Evolutionary conservation across 2,329 filamentous ascomycete species (phyloP).

Genomic region (Cytospora leucostoma): DNA sequence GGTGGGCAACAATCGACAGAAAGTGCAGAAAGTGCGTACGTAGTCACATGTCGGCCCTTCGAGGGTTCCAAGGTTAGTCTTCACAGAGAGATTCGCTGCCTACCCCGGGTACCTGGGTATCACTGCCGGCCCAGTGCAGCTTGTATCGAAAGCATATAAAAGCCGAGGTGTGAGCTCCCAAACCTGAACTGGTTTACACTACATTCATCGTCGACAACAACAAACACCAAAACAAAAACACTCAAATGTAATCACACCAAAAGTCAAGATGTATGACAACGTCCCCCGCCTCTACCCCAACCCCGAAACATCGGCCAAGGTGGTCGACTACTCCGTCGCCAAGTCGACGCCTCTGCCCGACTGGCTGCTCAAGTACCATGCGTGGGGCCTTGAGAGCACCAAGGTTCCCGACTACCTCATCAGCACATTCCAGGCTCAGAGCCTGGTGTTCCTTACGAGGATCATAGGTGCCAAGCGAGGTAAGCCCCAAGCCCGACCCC

Average conservation of each 20-base stretch:
- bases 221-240: not conserved
- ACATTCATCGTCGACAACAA: too few relatives aligned
- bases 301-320: conserved; percentile 42
- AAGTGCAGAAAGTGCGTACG: too few relatives aligned
- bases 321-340: conserved; percentile 43
- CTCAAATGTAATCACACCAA: not conserved
- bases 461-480: conserved; percentile 40
- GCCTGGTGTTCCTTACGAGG: conserved; percentile 42
- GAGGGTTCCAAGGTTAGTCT: too few relatives aligned
- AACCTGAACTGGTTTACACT: too few relatives aligned
- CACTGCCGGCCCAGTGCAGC: too few relatives aligned
- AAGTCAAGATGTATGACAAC: conserved; percentile 42
- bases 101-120: too few relatives aligned
- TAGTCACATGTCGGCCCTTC: too few relatives aligned
- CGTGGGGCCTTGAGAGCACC: conserved; percentile 31
- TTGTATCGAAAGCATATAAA: not conserved
- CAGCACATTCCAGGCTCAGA: conserved; percentile 33
- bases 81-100: too few relatives aligned
- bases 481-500: conserved; percentile 5
- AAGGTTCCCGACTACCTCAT: conserved; percentile 30
- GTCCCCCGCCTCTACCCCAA: conserved; percentile 46
- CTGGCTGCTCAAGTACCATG: conserved; percentile 47
- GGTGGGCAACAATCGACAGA: too few relatives aligned
- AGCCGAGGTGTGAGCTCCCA: not conserved
- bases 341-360: conserved; percentile 47